These are phyloP conservation scores for Prunus persica DNA, from an alignment of 306 rosid species.

Conservation along the genomic window Prunus_persica_NCBIv2 NC_034013.1:17477001-17477500, in stretches of 20 bases:
- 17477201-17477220: background rate
- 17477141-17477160: background rate
- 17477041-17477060: no score
- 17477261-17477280: background rate
- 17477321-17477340: background rate
- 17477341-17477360: background rate
- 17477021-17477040: no score
- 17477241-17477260: background rate
- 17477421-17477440: background rate
- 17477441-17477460: background rate
- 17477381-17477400: background rate
- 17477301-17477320: background rate
- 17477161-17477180: background rate
- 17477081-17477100: no score
- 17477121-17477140: background rate
- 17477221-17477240: background rate
- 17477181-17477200: background rate
- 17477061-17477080: no score
- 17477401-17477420: background rate
- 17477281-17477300: background rate
- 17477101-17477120: no score
- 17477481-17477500: constrained; percentile 16
- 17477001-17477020: no score
- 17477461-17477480: constrained; percentile 9
- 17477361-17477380: background rate